Evolutionary conservation across 805 yeast species (phyloP).

Genomic region (Metschnikowia anglica): DNA sequence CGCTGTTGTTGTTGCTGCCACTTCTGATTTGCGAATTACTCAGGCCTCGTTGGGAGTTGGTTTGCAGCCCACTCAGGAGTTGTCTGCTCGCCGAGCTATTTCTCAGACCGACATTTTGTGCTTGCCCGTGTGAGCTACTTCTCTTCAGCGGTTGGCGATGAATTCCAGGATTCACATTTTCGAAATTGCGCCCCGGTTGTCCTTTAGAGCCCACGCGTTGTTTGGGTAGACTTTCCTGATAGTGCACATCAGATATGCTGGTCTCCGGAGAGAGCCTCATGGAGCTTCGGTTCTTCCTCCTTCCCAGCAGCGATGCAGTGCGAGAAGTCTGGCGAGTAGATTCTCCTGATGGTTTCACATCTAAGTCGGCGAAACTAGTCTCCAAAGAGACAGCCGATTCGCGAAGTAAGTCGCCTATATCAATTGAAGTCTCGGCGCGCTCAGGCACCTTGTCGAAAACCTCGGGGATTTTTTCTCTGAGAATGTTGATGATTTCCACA

Average conservation of each 20-base stretch:
- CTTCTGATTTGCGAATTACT: constrained; percentile 1
- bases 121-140: constrained; percentile 7
- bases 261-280: constrained; percentile 26
- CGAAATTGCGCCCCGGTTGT: constrained; percentile 1
- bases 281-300: constrained; percentile 36
- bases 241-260: constrained; percentile 19
- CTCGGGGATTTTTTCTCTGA: constrained; percentile 39
- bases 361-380: constrained; percentile 4
- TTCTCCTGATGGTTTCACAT: constrained; percentile 5
- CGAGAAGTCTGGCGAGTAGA: constrained; percentile 6
- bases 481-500: constrained; percentile 42
- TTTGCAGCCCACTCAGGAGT: constrained; percentile 12
- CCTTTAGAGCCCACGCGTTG: constrained; percentile 7
- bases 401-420: constrained; percentile 34
- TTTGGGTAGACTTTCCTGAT: constrained; percentile 16
- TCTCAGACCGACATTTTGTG: constrained; percentile 4
- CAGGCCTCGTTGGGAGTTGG: constrained; percentile 3
- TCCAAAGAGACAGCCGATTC: constrained; percentile 35
- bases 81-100: constrained; percentile 9
- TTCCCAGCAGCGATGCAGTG: constrained; percentile 9
- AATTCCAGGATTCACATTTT: constrained; percentile 6
- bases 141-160: constrained; percentile 12
- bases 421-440: constrained; percentile 30
- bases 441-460: constrained; percentile 30
- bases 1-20: constrained; percentile 5